Evolutionary conservation across 2,329 filamentous ascomycete species (phyloP).

Genomic region (Fusarium decemcellulare): DNA sequence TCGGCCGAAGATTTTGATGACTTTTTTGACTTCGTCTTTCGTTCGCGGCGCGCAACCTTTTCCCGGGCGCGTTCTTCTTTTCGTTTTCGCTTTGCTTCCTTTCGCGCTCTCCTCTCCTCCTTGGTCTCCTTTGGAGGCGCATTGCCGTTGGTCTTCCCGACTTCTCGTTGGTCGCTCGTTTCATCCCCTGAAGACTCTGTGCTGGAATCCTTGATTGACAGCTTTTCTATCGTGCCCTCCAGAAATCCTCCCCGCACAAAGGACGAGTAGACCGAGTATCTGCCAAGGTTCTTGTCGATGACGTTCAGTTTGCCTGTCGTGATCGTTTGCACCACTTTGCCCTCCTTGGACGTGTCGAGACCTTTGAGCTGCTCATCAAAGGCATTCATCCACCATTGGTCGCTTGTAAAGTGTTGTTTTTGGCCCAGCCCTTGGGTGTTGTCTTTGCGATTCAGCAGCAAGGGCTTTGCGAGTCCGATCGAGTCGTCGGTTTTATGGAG

Average conservation of each 20-base stretch:
- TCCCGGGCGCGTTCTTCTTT: constrained; percentile 46
- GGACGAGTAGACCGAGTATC: constrained; percentile 81
- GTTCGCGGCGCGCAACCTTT: constrained; percentile 42
- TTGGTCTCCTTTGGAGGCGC: constrained; percentile 56
- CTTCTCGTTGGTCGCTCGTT: constrained; percentile 50
- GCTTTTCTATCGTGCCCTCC: constrained; percentile 73
- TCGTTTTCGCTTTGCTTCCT: constrained; percentile 50
- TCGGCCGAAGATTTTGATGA: constrained; percentile 47
- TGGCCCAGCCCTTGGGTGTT: constrained; percentile 87
- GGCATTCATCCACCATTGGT: constrained; percentile 98
- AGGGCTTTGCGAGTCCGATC: constrained; percentile 84
- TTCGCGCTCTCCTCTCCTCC: constrained; percentile 57
- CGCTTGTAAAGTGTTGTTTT: constrained; percentile 76
- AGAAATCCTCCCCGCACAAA: constrained; percentile 89
- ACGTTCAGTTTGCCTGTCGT: constrained; percentile 68
- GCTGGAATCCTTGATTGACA: constrained; percentile 46
- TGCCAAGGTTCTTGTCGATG: constrained; percentile 67
- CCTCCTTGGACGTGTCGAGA: constrained; percentile 74
- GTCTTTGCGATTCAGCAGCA: constrained; percentile 86
- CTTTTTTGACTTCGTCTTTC: constrained; percentile 44
- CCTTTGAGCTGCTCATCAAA: constrained; percentile 92
- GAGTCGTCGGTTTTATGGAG: constrained; percentile 81
- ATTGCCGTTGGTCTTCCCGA: constrained; percentile 21
- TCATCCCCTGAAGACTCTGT: constrained; percentile 46
- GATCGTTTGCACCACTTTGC: constrained; percentile 70